These are phyloP conservation scores for Sporormia fimetaria DNA, from an alignment of 495 filamentous ascomycete species.

Conservation along the genomic window DNA sequence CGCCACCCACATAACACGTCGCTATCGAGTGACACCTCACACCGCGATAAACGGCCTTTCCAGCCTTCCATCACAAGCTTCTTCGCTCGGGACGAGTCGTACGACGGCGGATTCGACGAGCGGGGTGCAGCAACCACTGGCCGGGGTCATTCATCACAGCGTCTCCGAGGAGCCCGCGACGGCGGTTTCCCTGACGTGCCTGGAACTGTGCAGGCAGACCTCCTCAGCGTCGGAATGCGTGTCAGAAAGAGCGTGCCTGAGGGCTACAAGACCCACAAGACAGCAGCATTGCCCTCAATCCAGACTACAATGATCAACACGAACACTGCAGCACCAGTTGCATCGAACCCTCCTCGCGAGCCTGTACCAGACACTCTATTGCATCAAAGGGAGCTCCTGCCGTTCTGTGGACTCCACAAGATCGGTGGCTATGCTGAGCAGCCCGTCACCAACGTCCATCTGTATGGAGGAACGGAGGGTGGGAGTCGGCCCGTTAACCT, in stretches of 20 bases:
- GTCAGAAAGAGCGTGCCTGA: constrained; percentile 84
- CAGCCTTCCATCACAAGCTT: constrained; percentile 37
- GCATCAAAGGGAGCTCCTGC: constrained; percentile 45
- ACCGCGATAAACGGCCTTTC: constrained; percentile 34
- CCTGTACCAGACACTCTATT: constrained; percentile 20
- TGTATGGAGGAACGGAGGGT: constrained; percentile 8
- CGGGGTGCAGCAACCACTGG: constrained; percentile 14
- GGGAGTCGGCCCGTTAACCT: constrained; percentile 9
- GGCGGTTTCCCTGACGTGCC: constrained; percentile 39
- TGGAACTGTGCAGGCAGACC: constrained; percentile 55
- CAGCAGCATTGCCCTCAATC: constrained; percentile 9
- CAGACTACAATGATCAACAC: constrained; percentile 15
- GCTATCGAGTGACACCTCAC: constrained; percentile 11
- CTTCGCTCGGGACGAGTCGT: constrained; percentile 25
- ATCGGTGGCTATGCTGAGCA: constrained; percentile 46
- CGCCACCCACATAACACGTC: constrained; percentile 3
- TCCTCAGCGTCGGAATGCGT: constrained; percentile 83
- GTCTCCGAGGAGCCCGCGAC: constrained; percentile 1
- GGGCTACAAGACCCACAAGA: constrained; percentile 69
- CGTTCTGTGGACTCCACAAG: constrained; percentile 66
- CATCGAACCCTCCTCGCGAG: constrained; percentile 11
- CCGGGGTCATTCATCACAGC: constrained; percentile 8
- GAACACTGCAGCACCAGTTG: not conserved
- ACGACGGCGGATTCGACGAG: constrained; percentile 5
- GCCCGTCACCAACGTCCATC: constrained; percentile 21